phyloP scores from a whole-genome alignment of 345 rosid genomes.

The Corchorus capsularis region DNA sequence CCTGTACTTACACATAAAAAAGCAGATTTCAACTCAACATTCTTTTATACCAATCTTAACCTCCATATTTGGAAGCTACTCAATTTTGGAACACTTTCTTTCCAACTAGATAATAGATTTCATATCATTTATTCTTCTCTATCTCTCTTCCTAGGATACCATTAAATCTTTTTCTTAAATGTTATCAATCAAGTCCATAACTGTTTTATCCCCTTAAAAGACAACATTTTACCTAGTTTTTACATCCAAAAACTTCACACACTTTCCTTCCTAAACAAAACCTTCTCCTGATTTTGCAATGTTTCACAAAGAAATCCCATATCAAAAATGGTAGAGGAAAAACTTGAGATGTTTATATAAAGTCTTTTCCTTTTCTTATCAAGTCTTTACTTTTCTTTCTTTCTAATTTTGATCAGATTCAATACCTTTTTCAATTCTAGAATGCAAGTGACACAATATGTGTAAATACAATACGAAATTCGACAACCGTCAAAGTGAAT shows the following conservation, averaged over 20 bases:
- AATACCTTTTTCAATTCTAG: too few relatives aligned
- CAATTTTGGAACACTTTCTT: not conserved
- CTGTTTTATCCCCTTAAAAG: not conserved
- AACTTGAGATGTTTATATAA: too few relatives aligned
- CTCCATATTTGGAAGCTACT: conserved; percentile 7
- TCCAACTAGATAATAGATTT: not conserved
- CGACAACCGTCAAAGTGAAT: too few relatives aligned
- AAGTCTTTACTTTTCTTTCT: too few relatives aligned
- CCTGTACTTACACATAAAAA: not conserved
- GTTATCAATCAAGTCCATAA: not conserved
- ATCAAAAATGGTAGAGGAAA: too few relatives aligned
- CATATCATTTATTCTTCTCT: not conserved
- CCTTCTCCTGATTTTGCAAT: too few relatives aligned
- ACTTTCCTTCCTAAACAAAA: too few relatives aligned
- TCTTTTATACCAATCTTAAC: not conserved
- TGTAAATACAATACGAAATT: too few relatives aligned
- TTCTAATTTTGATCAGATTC: too few relatives aligned
- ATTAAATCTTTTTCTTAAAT: not conserved
- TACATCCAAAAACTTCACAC: not conserved
- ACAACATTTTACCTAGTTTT: not conserved
- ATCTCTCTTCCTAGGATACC: not conserved
- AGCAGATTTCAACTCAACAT: not conserved
- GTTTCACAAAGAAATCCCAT: too few relatives aligned
- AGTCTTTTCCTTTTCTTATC: too few relatives aligned
- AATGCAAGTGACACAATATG: too few relatives aligned